These are phyloP conservation scores for Collybia sp. DNA, from an alignment of 768 basidiomycete species.

Conservation along the genomic window DNA sequence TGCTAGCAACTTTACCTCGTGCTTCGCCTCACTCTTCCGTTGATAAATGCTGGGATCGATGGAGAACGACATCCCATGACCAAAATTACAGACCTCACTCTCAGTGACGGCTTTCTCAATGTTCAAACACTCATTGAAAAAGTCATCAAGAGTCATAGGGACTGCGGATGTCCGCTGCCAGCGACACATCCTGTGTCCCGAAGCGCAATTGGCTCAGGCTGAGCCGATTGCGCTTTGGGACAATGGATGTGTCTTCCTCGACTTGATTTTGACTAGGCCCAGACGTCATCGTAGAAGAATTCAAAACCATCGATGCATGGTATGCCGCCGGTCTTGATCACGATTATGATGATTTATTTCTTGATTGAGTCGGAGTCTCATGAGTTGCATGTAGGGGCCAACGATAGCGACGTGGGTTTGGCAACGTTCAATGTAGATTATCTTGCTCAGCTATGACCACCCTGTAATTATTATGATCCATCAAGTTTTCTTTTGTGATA, in stretches of 20 bases:
- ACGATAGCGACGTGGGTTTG: too few relatives aligned
- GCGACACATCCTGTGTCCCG: slow-evolving; percentile 10
- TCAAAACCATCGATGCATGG: slow-evolving; percentile 24
- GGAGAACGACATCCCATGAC: slow-evolving; percentile 24
- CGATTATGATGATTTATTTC: slow-evolving; percentile 24
- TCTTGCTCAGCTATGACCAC: too few relatives aligned
- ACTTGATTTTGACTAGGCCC: too few relatives aligned
- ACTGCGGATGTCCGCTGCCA: slow-evolving; percentile 20
- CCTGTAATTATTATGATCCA: too few relatives aligned
- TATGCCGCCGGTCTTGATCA: slow-evolving; percentile 16
- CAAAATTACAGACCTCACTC: slow-evolving; percentile 24
- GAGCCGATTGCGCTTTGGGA: slow-evolving; percentile 22
- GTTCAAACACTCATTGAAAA: slow-evolving; percentile 16
- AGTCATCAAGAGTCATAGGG: slow-evolving; percentile 17
- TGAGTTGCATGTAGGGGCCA: too few relatives aligned
- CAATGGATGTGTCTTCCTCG: not conserved
- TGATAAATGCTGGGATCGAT: not conserved
- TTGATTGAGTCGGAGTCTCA: not conserved
- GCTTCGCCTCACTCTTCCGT: too few relatives aligned
- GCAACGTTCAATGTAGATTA: too few relatives aligned
- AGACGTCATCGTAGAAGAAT: slow-evolving; percentile 16
- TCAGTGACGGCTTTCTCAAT: slow-evolving; percentile 22
- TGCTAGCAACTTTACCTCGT: too few relatives aligned
- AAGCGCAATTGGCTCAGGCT: slow-evolving; percentile 23
- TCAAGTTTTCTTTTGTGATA: too few relatives aligned